Evolutionary conservation across 306 rosid species (phyloP).

Genomic region (Styphnolobium japonicum): DNA sequence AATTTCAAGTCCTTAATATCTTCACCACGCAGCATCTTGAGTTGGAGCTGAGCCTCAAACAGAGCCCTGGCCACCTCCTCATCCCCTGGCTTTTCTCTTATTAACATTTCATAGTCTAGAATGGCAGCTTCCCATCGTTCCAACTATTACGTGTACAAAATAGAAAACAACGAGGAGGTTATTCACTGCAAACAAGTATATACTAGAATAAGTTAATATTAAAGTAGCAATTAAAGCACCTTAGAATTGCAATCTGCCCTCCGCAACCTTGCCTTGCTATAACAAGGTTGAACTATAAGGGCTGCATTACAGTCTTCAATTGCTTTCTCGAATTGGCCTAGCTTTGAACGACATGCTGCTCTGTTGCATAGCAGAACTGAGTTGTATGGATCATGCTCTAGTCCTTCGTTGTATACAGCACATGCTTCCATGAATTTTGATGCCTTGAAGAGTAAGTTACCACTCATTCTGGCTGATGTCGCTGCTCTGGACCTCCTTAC

Average conservation of each 20-base stretch:
- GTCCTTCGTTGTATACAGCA: conserved; percentile 70
- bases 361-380: conserved; percentile 85
- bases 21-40: conserved; percentile 68
- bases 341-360: conserved; percentile 92
- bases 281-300: conserved; percentile 67
- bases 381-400: conserved; percentile 70
- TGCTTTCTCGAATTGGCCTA: conserved; percentile 87
- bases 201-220: not conserved
- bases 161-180: not conserved
- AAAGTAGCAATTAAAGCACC: conserved; percentile 38
- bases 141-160: conserved; percentile 47
- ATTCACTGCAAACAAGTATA: not conserved
- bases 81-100: conserved; percentile 84
- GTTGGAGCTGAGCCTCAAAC: conserved; percentile 74
- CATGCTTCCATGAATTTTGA: conserved; percentile 74
- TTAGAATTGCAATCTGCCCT: conserved; percentile 88
- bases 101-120: conserved; percentile 78
- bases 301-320: conserved; percentile 88
- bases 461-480: conserved; percentile 71
- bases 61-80: conserved; percentile 87
- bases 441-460: conserved; percentile 87
- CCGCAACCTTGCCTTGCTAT: conserved; percentile 87
- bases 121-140: conserved; percentile 91
- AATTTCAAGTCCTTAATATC: conserved; percentile 69
- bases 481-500: conserved; percentile 63